These are phyloP conservation scores for Monosporascus sp. DNA, from an alignment of 2,329 filamentous ascomycete genomes.

Conservation along the genomic window DNA sequence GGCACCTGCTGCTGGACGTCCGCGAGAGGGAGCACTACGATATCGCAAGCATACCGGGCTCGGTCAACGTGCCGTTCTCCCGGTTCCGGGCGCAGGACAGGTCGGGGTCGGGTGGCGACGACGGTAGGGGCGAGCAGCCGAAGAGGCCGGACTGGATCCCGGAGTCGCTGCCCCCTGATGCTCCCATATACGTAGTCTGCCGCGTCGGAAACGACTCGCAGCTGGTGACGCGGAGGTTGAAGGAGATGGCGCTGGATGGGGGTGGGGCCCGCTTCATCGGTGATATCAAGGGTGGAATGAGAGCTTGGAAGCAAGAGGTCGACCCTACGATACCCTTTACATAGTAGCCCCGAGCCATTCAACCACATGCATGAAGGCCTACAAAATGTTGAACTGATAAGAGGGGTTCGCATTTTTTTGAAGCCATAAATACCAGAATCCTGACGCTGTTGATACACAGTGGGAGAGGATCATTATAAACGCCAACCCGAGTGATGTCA, in stretches of 20 bases:
- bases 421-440: constrained; percentile 16
- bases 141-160: constrained; percentile 34
- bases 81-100: constrained; percentile 32
- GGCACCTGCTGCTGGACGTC: constrained; percentile 71
- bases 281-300: constrained; percentile 68
- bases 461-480: constrained; percentile 23
- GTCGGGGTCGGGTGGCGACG: constrained; percentile 7
- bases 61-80: constrained; percentile 70
- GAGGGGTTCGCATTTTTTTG: constrained; percentile 20
- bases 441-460: constrained; percentile 20
- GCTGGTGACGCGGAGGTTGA: constrained; percentile 59
- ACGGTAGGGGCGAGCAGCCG: constrained; percentile 5
- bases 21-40: constrained; percentile 81
- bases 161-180: constrained; percentile 30
- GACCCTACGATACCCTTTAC: constrained; percentile 54
- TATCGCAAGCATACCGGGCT: constrained; percentile 70
- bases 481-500: constrained; percentile 11
- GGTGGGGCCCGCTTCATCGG: constrained; percentile 55
- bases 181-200: constrained; percentile 67
- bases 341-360: constrained; percentile 23
- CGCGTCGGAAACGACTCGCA: constrained; percentile 77
- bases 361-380: constrained; percentile 2
- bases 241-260: constrained; percentile 52
- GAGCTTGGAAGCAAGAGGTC: constrained; percentile 66
- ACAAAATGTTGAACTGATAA: constrained; percentile 5